Conservation (phyloP, 75 land plant genomes). For the Gnetum montanum region DNA sequence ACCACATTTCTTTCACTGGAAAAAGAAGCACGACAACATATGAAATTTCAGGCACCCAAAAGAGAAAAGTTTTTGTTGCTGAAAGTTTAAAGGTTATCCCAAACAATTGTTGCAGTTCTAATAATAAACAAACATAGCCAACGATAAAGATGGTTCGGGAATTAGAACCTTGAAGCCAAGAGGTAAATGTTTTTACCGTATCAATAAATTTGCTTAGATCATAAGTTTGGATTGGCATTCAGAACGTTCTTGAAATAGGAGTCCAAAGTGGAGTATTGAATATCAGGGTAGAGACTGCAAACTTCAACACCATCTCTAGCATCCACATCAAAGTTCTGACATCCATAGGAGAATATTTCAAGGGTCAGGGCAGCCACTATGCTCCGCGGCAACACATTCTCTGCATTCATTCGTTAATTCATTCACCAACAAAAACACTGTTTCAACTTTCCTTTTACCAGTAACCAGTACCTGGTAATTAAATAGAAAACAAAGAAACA, state of each 20-base stretch:
- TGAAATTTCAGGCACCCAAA: too few relatives aligned
- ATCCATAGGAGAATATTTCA: slow-evolving; percentile 13
- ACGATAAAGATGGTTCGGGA: too few relatives aligned
- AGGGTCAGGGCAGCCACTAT: slow-evolving; percentile 4
- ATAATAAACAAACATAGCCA: too few relatives aligned
- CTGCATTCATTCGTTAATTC: neutral
- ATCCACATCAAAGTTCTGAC: slow-evolving; percentile 5
- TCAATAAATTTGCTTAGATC: too few relatives aligned
- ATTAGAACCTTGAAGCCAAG: too few relatives aligned
- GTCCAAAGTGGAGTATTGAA: slow-evolving; percentile 16
- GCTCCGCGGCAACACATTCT: slow-evolving; percentile 3
- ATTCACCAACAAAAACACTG: neutral
- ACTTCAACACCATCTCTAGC: slow-evolving; percentile 7
- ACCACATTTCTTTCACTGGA: too few relatives aligned
- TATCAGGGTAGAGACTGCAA: slow-evolving; percentile 19
- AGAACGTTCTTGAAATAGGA: slow-evolving; percentile 7
- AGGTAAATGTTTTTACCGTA: too few relatives aligned
- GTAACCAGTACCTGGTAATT: neutral
- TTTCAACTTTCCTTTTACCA: neutral
- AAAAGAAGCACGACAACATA: too few relatives aligned
- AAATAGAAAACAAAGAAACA: neutral
- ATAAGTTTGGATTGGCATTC: neutral
- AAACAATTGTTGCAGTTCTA: too few relatives aligned
- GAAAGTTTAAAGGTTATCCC: too few relatives aligned
- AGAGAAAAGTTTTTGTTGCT: too few relatives aligned